These are phyloP conservation scores for Stephanodiscus minutulus DNA, from an alignment of 108 stramenopile species.

Conservation along the genomic window DNA sequence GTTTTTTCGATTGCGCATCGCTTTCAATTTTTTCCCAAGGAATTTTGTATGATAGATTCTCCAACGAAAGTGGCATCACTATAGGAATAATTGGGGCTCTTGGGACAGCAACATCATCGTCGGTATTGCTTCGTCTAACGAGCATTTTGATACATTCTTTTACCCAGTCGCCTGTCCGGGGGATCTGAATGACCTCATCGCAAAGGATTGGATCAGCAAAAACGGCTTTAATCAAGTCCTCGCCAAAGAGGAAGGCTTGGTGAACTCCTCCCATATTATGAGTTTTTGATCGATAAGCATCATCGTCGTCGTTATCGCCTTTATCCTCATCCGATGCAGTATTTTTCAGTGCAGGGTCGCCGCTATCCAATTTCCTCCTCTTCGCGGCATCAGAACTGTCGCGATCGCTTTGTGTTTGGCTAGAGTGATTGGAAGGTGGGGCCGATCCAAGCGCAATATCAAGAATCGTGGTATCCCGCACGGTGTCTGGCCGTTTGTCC, in stretches of 20 bases:
- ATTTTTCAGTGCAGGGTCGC: neutral
- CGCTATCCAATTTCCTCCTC: neutral
- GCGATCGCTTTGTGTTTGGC: neutral
- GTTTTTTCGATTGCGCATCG: neutral
- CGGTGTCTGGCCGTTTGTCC: no score
- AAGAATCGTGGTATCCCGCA: neutral
- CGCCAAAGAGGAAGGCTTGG: neutral
- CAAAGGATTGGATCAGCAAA: conserved; percentile 22
- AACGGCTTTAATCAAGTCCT: conserved; percentile 20
- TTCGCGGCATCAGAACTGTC: neutral
- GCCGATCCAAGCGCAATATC: neutral
- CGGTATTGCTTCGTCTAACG: conserved; percentile 2
- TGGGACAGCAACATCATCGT: neutral
- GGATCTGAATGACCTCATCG: conserved; percentile 6
- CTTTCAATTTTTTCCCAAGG: conserved; percentile 12
- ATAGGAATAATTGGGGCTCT: conserved; percentile 20
- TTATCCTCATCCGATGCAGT: neutral
- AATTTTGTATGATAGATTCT: conserved; percentile 18
- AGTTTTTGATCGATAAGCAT: neutral
- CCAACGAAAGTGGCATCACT: conserved; percentile 34
- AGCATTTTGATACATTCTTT: conserved; percentile 25
- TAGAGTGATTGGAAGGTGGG: neutral
- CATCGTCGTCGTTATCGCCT: neutral
- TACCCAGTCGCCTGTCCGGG: conserved; percentile 14
- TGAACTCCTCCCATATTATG: neutral